phyloP scores from a whole-genome alignment of 148 eudicot genomes.

The Rhododendron williamsianum region DNA sequence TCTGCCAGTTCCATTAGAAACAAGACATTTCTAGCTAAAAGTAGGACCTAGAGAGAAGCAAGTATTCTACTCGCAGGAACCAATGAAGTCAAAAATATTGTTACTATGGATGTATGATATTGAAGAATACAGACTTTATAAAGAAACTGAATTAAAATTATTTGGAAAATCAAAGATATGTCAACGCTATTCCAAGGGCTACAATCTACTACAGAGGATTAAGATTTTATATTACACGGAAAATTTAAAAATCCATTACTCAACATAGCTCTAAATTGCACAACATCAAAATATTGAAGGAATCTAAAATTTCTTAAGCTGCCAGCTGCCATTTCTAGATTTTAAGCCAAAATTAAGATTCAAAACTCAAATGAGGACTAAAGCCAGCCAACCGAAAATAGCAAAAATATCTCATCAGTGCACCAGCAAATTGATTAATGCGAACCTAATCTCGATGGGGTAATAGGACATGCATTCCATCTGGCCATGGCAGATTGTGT shows the following conservation, averaged over 20 bases:
- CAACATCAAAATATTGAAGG: not conserved
- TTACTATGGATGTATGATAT: not conserved
- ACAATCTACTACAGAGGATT: not conserved
- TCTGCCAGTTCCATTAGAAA: not conserved
- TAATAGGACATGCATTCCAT: not conserved
- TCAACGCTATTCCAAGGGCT: not conserved
- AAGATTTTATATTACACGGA: not conserved
- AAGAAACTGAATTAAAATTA: not conserved
- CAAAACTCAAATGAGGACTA: not conserved
- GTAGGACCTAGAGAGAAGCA: not conserved
- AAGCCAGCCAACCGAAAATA: not conserved
- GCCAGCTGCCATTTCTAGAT: not conserved
- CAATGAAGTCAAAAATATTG: not conserved
- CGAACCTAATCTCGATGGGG: not conserved
- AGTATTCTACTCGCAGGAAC: not conserved
- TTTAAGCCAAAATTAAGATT: not conserved
- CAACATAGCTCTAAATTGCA: not conserved
- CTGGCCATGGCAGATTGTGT: conserved; percentile 1
- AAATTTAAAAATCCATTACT: not conserved
- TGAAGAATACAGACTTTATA: not conserved
- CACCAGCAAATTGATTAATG: not conserved
- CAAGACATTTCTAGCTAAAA: not conserved
- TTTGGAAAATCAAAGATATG: not conserved
- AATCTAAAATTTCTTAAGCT: not conserved
- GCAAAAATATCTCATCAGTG: not conserved